These are phyloP conservation scores for Cylindrodendrum hubeiense DNA, from an alignment of 2,329 filamentous ascomycete species.

Conservation along the genomic window DNA sequence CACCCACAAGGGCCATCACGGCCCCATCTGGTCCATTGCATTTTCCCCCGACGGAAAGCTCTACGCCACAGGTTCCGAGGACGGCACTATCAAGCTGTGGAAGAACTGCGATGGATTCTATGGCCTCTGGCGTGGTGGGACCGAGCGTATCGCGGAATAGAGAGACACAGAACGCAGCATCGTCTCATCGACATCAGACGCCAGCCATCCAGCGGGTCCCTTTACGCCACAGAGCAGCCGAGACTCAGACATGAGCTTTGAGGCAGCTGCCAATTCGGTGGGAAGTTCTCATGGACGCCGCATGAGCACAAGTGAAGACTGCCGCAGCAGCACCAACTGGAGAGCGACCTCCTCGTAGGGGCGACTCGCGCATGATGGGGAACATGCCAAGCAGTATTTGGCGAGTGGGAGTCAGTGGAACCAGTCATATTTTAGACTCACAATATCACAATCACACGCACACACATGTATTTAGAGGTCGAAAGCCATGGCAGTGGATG, in stretches of 20 bases:
- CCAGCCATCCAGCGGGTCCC: slow-evolving; percentile 13
- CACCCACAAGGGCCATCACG: slow-evolving; percentile 96
- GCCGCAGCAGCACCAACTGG: slow-evolving; percentile 13
- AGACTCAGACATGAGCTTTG: slow-evolving; percentile 28
- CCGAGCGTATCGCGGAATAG: slow-evolving; percentile 54
- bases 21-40: slow-evolving; percentile 94
- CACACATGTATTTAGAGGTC: slow-evolving; percentile 26
- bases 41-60: slow-evolving; percentile 97
- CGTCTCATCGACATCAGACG: slow-evolving; percentile 34
- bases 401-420: slow-evolving; percentile 4
- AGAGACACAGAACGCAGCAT: slow-evolving; percentile 43
- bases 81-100: slow-evolving; percentile 96
- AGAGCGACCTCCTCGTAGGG: slow-evolving; percentile 13
- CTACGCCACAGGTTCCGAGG: slow-evolving; percentile 96
- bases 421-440: slow-evolving; percentile 17
- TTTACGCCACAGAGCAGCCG: slow-evolving; percentile 26
- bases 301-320: slow-evolving; percentile 25
- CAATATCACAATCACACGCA: slow-evolving; percentile 18
- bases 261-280: slow-evolving; percentile 4
- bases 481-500: slow-evolving; percentile 14
- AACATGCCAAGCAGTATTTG: slow-evolving; percentile 9
- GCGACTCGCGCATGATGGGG: slow-evolving; percentile 6
- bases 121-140: slow-evolving; percentile 71
- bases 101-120: slow-evolving; percentile 77
- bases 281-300: slow-evolving; percentile 9